Percentiles rank a stretch among this genome's conserved stretches.
phyloP scores from a whole-genome alignment of 768 basidiomycete genomes.

The Boletus pseudo-olivaceus region DNA sequence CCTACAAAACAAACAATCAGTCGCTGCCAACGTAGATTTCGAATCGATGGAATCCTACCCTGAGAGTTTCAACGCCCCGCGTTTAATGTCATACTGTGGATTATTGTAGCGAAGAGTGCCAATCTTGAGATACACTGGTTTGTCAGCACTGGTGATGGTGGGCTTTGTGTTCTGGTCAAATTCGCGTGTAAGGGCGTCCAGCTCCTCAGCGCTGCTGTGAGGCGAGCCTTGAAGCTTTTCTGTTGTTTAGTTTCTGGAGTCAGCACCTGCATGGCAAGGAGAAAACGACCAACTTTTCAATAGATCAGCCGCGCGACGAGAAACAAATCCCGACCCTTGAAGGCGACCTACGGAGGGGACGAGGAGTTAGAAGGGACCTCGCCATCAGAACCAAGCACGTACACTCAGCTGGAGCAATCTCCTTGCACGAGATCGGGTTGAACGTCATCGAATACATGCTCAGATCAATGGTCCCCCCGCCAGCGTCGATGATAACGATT shows the following conservation, averaged over 20 bases:
- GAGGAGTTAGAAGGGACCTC: not conserved
- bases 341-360: constrained; percentile 34
- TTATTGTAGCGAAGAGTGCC: constrained; percentile 2
- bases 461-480: constrained; percentile 37
- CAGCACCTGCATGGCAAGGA: not conserved
- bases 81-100: not conserved
- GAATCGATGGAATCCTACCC: not conserved
- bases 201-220: not conserved
- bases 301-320: constrained; percentile 33
- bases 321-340: constrained; percentile 48
- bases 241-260: not conserved
- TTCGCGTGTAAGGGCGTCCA: not conserved
- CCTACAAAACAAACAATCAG: not conserved
- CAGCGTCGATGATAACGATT: constrained; percentile 42
- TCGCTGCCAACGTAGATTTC: not conserved
- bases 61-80: constrained; percentile 3
- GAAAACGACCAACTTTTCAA: constrained; percentile 29
- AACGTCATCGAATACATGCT: constrained; percentile 32
- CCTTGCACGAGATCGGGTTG: constrained; percentile 25
- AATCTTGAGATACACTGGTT: constrained; percentile 1
- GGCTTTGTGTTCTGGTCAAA: constrained; percentile 10
- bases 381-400: not conserved
- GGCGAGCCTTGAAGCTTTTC: constrained; percentile 4
- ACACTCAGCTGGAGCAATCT: constrained; percentile 33
- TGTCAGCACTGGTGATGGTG: not conserved